Evolutionary conservation across 208 protist genomes (phyloP).

Genomic region (Crithidia expoeki): DNA sequence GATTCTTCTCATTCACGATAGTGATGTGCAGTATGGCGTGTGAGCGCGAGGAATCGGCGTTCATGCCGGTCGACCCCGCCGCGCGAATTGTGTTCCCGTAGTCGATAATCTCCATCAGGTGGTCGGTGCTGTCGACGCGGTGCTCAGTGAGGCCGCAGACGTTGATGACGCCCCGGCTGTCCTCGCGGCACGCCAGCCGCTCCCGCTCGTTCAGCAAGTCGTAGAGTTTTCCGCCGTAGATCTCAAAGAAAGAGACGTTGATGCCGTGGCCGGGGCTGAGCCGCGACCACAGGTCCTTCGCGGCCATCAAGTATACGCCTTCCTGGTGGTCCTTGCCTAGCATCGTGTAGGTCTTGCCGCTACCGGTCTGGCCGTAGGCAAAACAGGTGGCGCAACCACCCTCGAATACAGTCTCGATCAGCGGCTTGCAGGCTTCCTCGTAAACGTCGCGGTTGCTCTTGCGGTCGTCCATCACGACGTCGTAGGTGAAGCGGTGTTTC

Average conservation of each 20-base stretch:
- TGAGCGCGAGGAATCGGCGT: slow-evolving; percentile 93
- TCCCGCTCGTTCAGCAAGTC: slow-evolving; percentile 85
- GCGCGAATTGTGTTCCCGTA: slow-evolving; percentile 87
- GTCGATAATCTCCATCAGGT: slow-evolving; percentile 86
- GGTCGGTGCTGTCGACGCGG: slow-evolving; percentile 62
- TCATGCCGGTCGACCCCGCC: slow-evolving; percentile 95
- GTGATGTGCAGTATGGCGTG: slow-evolving; percentile 96
- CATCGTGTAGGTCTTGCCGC: slow-evolving; percentile 94
- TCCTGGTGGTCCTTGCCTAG: slow-evolving; percentile 88
- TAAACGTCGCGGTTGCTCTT: slow-evolving; percentile 93
- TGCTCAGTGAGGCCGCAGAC: slow-evolving; percentile 84
- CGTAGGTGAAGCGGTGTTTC: slow-evolving; percentile 96
- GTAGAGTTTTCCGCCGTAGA: slow-evolving; percentile 86
- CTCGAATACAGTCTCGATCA: slow-evolving; percentile 92
- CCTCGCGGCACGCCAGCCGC: slow-evolving; percentile 89
- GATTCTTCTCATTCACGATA: slow-evolving; percentile 80
- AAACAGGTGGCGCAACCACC: slow-evolving; percentile 92
- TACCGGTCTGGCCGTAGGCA: slow-evolving; percentile 94
- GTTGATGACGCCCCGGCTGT: slow-evolving; percentile 89
- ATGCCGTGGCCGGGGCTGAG: slow-evolving; percentile 70
- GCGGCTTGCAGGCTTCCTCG: slow-evolving; percentile 84
- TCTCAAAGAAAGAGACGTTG: slow-evolving; percentile 86
- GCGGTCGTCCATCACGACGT: slow-evolving; percentile 94
- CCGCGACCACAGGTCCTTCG: slow-evolving; percentile 76
- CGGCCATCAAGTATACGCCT: slow-evolving; percentile 80